Base-by-base conservation (phyloP, 2,329 filamentous ascomycete genomes). In the Penicillium sp. region DNA sequence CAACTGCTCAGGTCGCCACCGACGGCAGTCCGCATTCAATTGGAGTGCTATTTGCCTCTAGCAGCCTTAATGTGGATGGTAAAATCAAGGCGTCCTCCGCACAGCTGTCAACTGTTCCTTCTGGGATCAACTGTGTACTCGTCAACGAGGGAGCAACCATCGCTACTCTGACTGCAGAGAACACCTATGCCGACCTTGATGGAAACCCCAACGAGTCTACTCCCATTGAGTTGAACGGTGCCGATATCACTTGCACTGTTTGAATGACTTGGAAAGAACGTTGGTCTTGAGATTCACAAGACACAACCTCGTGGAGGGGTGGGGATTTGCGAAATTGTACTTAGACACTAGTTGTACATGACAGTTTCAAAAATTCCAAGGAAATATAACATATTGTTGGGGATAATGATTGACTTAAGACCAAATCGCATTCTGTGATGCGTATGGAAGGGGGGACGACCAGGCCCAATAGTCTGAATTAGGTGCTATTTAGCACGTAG, bases 111-210 rank as follows among this genome's bases (percentile, higher is more conserved):
- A 21, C 34, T 19, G 10, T 53, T 19, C 51, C 51, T 11, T 4
- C 5, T 9, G 23, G 19, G 2, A 24, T 53, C 44, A 43, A 26
- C 44, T 53, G 51, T 28, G 44, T 28, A 3, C 14, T 53, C 45
- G 43, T 24, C 18, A 48, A 42, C 37, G 19, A 44, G 13, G 36
- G 51, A 14, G 29, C 13, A 3, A 13, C n/a, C n/a, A 21, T 53
- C 13, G 36, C 51, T 10, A 53, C 44, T 16, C 28, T 53, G 28
- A 48, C 44, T 8, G 28, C 13, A 2, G 1, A 48, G 19, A 48
- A 33, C 14, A 53, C 44, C 23, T 53, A 48, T 18, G 44, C 21
- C 10, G 51, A 53, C 33, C 36, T 53, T 24, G 51, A 53, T 23
- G 51, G 51, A 19, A 53, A 53, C 51, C 51, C 51, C 18, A 16